Evolutionary conservation across 495 filamentous ascomycete genomes (phyloP).

Genomic region (Lichenothelia convexa): DNA sequence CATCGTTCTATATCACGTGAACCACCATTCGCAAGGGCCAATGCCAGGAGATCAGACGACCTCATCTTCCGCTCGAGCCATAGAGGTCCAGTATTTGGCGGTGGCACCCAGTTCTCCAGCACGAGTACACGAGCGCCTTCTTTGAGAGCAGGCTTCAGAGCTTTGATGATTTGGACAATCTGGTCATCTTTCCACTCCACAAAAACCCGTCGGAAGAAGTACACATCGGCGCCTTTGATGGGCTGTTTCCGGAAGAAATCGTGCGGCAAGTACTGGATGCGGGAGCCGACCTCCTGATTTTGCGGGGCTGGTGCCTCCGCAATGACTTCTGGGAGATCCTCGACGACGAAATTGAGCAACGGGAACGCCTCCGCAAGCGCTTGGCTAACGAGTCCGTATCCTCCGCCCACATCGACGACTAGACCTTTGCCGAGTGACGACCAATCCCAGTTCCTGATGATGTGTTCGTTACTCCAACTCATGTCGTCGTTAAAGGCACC

Average conservation of each 20-base stretch:
- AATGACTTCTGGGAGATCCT: constrained; percentile 5
- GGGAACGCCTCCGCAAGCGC: constrained; percentile 4
- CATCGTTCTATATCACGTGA: no score
- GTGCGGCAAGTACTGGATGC: constrained; percentile 28
- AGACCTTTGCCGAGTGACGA: background rate
- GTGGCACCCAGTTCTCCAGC: constrained; percentile 22
- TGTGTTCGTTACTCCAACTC: constrained; percentile 2
- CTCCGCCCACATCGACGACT: constrained; percentile 3
- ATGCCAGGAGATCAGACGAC: no score
- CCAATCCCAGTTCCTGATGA: constrained; percentile 3
- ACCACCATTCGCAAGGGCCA: no score
- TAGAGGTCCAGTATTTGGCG: constrained; percentile 1
- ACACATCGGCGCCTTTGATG: constrained; percentile 30
- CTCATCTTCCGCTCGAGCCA: no score
- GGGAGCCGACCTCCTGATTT: constrained; percentile 9
- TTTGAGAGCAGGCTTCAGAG: constrained; percentile 25
- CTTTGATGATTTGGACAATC: constrained; percentile 24
- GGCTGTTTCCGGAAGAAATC: constrained; percentile 33
- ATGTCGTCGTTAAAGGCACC: background rate
- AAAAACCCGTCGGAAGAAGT: constrained; percentile 35
- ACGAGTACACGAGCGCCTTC: constrained; percentile 24
- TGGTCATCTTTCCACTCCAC: constrained; percentile 34
- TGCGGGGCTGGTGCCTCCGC: background rate
- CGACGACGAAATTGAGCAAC: constrained; percentile 3
- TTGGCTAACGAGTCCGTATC: constrained; percentile 2